Evolutionary conservation across 768 basidiomycete species (phyloP).

Genomic region (Russula sp.): DNA sequence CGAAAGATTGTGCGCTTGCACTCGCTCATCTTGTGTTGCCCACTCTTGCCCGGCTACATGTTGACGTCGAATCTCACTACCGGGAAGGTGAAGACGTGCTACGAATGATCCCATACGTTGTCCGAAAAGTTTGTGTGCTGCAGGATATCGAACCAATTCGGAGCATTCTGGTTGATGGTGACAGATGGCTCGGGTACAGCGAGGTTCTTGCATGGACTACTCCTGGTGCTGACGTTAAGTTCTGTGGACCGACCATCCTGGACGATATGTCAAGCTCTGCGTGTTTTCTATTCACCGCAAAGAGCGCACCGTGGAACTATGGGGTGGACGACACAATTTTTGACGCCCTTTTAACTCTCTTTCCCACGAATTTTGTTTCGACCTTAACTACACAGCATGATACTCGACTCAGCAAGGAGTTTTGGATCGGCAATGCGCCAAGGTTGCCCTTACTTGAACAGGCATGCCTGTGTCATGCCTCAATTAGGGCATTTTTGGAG

Average conservation of each 20-base stretch:
- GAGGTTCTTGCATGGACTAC: no score
- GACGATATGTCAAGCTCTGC: no score
- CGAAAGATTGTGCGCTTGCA: conserved; percentile 4
- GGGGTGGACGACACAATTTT: background rate
- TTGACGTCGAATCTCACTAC: background rate
- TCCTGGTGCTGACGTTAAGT: background rate
- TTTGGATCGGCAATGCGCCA: background rate
- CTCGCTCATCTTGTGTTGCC: conserved; percentile 14
- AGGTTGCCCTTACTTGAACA: conserved; percentile 1
- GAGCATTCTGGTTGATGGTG: background rate
- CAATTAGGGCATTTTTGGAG: background rate
- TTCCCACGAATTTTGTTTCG: background rate
- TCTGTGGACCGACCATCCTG: no score
- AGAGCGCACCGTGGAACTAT: no score
- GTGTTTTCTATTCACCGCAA: no score
- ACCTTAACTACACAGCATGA: background rate
- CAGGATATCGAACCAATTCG: conserved; percentile 11
- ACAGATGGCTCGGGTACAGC: no score
- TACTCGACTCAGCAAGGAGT: background rate
- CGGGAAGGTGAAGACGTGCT: background rate
- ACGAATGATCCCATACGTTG: background rate
- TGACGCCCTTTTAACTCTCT: background rate
- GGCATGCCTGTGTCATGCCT: background rate
- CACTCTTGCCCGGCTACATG: background rate
- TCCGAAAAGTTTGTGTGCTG: background rate